Evolutionary conservation across 441 rosid species (phyloP).

Genomic region (Flueggea neowawraea): DNA sequence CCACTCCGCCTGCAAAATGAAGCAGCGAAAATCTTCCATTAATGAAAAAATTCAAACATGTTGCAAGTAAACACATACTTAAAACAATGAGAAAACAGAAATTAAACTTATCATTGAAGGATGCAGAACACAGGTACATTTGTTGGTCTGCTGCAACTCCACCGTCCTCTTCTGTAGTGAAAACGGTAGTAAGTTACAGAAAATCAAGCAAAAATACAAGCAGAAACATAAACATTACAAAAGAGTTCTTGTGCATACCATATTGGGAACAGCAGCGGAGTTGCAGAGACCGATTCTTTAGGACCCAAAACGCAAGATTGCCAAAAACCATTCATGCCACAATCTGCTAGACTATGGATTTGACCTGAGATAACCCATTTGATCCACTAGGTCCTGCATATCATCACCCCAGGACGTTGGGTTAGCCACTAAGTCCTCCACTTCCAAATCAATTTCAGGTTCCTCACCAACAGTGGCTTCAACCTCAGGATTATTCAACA

Average conservation of each 20-base stretch:
- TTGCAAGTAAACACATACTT: too few species aligned
- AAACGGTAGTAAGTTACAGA: too few species aligned
- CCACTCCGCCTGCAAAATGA: too few species aligned
- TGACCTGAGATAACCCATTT: conserved; percentile 55
- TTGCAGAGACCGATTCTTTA: conserved; percentile 31
- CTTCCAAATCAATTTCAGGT: conserved; percentile 38
- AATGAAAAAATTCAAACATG: too few species aligned
- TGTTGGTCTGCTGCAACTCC: too few species aligned
- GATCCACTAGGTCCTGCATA: conserved; percentile 57
- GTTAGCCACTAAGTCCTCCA: conserved; percentile 42
- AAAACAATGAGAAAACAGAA: too few species aligned
- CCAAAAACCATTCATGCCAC: conserved; percentile 14
- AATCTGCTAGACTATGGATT: conserved; percentile 29
- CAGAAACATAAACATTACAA: not conserved
- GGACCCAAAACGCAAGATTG: not conserved
- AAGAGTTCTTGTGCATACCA: conserved; percentile 18
- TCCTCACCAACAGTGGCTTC: conserved; percentile 26
- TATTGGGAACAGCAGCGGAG: conserved; percentile 20
- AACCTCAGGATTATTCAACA: conserved; percentile 32
- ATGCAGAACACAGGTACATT: too few species aligned
- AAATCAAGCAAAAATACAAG: not conserved
- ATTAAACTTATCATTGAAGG: too few species aligned
- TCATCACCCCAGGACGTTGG: conserved; percentile 31
- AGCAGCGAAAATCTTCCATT: too few species aligned
- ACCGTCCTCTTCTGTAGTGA: too few species aligned